A percentile compares a stretch with the other conserved stretches of the same genome.
Conservation (phyloP, 352 stramenopile genomes). For the Pythium phragmitis region DNA sequence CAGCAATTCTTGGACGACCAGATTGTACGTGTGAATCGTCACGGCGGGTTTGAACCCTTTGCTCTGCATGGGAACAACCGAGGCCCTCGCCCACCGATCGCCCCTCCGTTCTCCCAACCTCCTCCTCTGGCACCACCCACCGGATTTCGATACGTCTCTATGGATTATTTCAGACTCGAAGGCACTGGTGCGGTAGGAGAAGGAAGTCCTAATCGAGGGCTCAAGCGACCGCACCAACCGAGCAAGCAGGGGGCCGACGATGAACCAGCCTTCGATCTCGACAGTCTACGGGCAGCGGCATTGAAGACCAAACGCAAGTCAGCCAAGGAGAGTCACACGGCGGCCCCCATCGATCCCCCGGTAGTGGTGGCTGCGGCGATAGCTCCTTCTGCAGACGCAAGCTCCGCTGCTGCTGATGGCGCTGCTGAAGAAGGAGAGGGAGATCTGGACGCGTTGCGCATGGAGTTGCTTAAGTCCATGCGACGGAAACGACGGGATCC, state of each 20-base stretch:
- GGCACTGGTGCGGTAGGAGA: not conserved
- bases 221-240: conserved; percentile 7
- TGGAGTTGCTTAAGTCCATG: conserved; percentile 15
- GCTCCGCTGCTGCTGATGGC: not conserved
- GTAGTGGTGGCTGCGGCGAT: not conserved
- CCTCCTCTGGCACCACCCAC: conserved; percentile 3
- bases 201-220: not conserved
- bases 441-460: conserved; percentile 21
- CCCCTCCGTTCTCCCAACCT: not conserved
- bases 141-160: conserved; percentile 21
- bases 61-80: conserved; percentile 2
- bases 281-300: conserved; percentile 64
- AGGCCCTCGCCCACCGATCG: conserved; percentile 9
- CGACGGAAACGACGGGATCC: conserved; percentile 2
- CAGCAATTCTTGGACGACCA: conserved; percentile 46
- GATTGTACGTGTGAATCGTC: conserved; percentile 72
- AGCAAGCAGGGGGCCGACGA: not conserved
- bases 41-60: conserved; percentile 61
- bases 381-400: not conserved
- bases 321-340: not conserved
- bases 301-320: conserved; percentile 51
- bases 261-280: conserved; percentile 43
- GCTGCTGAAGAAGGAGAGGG: not conserved
- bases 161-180: conserved; percentile 2
- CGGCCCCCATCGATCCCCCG: not conserved